phyloP scores from a whole-genome alignment of 164 flowering plant genomes.

The Aristolochia californica region DNA sequence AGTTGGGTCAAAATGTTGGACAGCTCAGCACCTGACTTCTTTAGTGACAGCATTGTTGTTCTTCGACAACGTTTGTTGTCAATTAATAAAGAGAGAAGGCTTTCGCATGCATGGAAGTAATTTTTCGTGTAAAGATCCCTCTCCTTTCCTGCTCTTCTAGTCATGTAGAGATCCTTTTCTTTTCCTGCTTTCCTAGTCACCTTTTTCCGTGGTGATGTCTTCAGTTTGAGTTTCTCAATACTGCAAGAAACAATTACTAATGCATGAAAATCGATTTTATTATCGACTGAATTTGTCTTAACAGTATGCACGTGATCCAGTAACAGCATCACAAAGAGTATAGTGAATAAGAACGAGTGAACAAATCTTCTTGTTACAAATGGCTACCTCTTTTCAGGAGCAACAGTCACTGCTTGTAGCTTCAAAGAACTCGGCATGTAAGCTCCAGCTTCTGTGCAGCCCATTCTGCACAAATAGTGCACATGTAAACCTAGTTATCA shows the following conservation, averaged over 20 bases:
- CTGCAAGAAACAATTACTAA: conserved; percentile 4
- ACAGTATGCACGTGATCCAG: too few relatives aligned
- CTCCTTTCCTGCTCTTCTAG: conserved; percentile 15
- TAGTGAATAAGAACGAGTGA: too few relatives aligned
- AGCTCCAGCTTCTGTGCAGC: conserved; percentile 12
- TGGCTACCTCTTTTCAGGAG: conserved; percentile 52
- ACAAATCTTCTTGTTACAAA: neutral
- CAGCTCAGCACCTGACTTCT: conserved; percentile 61
- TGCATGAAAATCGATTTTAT: too few relatives aligned
- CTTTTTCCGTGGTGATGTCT: conserved; percentile 40
- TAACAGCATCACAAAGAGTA: too few relatives aligned
- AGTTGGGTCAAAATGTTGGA: conserved; percentile 54
- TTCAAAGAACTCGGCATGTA: conserved; percentile 14
- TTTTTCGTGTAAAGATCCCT: conserved; percentile 51
- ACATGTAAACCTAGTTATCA: neutral
- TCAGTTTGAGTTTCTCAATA: conserved; percentile 34
- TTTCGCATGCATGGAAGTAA: conserved; percentile 71
- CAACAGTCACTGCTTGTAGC: conserved; percentile 23
- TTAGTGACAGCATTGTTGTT: conserved; percentile 34
- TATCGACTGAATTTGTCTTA: too few relatives aligned
- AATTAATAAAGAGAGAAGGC: conserved; percentile 57
- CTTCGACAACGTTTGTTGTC: conserved; percentile 27
- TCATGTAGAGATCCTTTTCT: too few relatives aligned
- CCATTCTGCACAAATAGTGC: conserved; percentile 24
- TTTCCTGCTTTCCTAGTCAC: conserved; percentile 18